Evolutionary conservation across 2,329 filamentous ascomycete genomes (phyloP).

Genomic region (Chaetomium olivaceum): DNA sequence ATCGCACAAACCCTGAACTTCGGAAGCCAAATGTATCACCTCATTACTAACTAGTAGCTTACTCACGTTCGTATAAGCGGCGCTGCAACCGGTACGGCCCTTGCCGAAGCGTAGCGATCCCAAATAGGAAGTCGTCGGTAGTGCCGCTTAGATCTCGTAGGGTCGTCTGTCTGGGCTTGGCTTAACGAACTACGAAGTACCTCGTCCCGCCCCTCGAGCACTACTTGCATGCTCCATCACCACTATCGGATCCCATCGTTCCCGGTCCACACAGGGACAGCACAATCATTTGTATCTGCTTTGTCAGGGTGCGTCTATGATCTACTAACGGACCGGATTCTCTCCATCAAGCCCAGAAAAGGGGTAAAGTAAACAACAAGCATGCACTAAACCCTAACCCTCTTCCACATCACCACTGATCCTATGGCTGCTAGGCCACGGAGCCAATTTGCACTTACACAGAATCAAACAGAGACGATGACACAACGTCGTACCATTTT

Average conservation of each 20-base stretch:
- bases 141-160: neutral
- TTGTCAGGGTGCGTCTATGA: neutral
- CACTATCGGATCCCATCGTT: neutral
- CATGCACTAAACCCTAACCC: neutral
- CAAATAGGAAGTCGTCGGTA: neutral
- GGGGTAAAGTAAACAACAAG: constrained; percentile 10
- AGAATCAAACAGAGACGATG: neutral
- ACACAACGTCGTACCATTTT: too few relatives aligned
- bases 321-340: neutral
- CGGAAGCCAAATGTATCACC: neutral
- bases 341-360: neutral
- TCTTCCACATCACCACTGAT: neutral
- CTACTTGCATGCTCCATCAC: neutral
- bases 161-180: neutral
- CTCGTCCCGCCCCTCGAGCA: neutral
- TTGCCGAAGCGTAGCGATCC: neutral
- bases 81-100: neutral
- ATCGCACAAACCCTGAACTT: neutral
- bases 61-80: neutral
- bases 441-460: too few relatives aligned
- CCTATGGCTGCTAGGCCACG: neutral
- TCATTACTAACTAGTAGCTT: neutral
- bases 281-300: neutral
- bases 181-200: too few relatives aligned
- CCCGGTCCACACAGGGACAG: neutral